These are phyloP conservation scores for Penicillium psychrofluorescens DNA, from an alignment of 495 filamentous ascomycete genomes.

Conservation along the genomic window DNA sequence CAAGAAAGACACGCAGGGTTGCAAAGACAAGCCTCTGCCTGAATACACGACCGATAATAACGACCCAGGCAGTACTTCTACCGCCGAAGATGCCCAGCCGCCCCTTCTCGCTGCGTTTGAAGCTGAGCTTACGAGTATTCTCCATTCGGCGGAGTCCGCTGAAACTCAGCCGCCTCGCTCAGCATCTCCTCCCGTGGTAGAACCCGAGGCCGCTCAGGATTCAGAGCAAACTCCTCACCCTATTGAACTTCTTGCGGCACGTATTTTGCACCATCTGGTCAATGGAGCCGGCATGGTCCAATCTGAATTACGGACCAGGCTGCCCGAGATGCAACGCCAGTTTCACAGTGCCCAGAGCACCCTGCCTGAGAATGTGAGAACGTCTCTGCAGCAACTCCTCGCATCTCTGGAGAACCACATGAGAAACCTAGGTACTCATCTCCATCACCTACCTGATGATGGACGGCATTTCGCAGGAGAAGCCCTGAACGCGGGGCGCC, in stretches of 20 bases:
- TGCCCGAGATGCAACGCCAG: constrained; percentile 35
- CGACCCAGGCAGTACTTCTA: neutral
- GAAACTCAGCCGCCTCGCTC: constrained; percentile 8
- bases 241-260: constrained; percentile 20
- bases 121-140: constrained; percentile 41
- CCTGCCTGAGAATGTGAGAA: constrained; percentile 35
- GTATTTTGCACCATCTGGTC: constrained; percentile 26
- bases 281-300: constrained; percentile 28
- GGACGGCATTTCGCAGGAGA: constrained; percentile 28
- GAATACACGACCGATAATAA: neutral
- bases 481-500: constrained; percentile 29
- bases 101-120: constrained; percentile 45
- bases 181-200: constrained; percentile 6
- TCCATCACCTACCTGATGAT: constrained; percentile 29
- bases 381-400: constrained; percentile 34
- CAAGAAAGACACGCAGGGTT: neutral
- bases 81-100: constrained; percentile 9
- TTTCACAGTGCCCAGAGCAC: constrained; percentile 30
- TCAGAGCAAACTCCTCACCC: constrained; percentile 15
- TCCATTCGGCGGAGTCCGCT: constrained; percentile 17
- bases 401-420: constrained; percentile 34
- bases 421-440: constrained; percentile 22
- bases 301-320: constrained; percentile 27
- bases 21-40: neutral
- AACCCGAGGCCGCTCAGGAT: constrained; percentile 6